Conservation (phyloP, 352 stramenopile genomes). For the Pythium phragmitis region DNA sequence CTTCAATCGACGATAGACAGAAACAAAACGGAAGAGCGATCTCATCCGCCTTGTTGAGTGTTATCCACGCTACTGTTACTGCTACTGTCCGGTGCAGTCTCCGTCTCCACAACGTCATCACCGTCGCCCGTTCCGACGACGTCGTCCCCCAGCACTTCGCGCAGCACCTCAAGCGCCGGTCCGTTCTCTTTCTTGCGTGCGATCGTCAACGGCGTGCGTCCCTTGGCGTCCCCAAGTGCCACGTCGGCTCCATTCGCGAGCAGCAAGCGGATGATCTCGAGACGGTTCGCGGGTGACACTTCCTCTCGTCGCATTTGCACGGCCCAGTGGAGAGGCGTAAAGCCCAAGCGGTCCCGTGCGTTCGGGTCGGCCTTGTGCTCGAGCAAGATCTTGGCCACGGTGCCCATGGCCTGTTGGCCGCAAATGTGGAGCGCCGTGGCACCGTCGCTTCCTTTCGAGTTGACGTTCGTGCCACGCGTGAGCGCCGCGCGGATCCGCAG, state of each 20-base stretch:
- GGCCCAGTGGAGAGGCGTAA: conserved; percentile 79
- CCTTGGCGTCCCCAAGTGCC: conserved; percentile 39
- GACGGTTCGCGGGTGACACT: conserved; percentile 49
- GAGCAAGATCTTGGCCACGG: conserved; percentile 56
- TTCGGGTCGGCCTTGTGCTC: conserved; percentile 68
- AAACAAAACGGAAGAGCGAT: conserved; percentile 17
- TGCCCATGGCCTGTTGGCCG: conserved; percentile 67
- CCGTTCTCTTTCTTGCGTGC: conserved; percentile 71
- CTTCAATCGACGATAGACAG: conserved; percentile 63
- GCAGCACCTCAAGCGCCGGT: conserved; percentile 51
- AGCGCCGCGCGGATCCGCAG: conserved; percentile 54
- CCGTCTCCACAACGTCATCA: not conserved
- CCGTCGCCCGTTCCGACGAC: not conserved
- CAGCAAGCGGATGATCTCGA: conserved; percentile 73
- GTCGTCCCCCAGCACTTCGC: conserved; percentile 41
- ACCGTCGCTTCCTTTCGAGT: conserved; percentile 55
- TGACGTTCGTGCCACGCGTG: conserved; percentile 52
- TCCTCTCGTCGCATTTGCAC: conserved; percentile 82
- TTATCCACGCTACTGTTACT: conserved; percentile 8
- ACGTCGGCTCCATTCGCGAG: conserved; percentile 58
- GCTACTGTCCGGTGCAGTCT: conserved; percentile 3
- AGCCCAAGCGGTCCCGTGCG: conserved; percentile 54
- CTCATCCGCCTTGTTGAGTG: not conserved
- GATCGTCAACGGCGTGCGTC: conserved; percentile 59
- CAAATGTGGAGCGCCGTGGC: conserved; percentile 78